Evolutionary conservation across 345 rosid genomes (phyloP).

Genomic region (Populus alba): DNA sequence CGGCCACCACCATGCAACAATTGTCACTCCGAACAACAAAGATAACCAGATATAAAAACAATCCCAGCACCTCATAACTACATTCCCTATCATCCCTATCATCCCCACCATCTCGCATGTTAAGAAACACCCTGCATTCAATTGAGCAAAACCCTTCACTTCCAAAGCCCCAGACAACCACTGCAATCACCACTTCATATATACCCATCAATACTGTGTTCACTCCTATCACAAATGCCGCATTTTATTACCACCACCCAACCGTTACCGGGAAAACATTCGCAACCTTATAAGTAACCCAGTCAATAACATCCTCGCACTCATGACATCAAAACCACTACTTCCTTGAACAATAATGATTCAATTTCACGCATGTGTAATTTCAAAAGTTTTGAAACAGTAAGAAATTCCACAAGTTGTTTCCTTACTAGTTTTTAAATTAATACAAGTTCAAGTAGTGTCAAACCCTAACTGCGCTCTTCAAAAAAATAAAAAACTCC

Average conservation of each 20-base stretch:
- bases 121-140: not conserved
- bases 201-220: not conserved
- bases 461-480: not conserved
- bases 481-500: not conserved
- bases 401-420: not conserved
- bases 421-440: not conserved
- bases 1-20: too few relatives aligned
- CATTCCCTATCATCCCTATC: not conserved
- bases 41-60: not conserved
- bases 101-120: not conserved
- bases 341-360: not conserved
- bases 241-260: not conserved
- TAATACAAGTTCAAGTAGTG: not conserved
- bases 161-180: not conserved
- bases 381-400: not conserved
- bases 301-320: not conserved
- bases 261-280: not conserved
- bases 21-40: not conserved
- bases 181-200: not conserved
- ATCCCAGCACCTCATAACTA: not conserved
- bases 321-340: not conserved
- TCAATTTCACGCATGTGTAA: not conserved
- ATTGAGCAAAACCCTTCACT: slow-evolving; percentile 5
- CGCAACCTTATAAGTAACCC: not conserved
- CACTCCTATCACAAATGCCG: not conserved